Base-by-base conservation (phyloP, 2,329 filamentous ascomycete genomes). In the Blastomyces gilchristii region DNA sequence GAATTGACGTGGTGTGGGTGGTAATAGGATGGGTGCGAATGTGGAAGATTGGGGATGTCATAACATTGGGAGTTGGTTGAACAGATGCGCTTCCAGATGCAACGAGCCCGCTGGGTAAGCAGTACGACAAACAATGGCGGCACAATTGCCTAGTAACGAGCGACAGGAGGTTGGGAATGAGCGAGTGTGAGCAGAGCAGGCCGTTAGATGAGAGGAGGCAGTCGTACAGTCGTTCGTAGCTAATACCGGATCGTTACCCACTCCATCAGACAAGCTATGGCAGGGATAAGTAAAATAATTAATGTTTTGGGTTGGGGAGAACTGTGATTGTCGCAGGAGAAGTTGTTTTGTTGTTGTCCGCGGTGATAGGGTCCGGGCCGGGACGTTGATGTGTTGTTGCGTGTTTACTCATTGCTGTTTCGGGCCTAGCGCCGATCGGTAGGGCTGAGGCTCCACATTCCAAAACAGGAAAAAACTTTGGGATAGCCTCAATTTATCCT, bases 381-480 rank as follows among this genome's bases (percentile, higher is more conserved):
- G 71, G 71, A 66, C 66, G 65, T 70, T 49, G 60, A 31, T 58
- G 63, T 52, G 54, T 62, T 58, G 63, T 59, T 53, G 31, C 25
- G 25, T 70, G 74, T 76, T 77, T 76, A 76, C 74, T 66, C 71
- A 68, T 67, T 68, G 31, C 73, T 68, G 53, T 28, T 73, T 75
- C 61, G 45, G 74, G 75, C 63, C 69, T 76, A 76, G 75, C 65
- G 70, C 64, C 59, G 52, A 43, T 54, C 47, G 47, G n/a, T 61
- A 61, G 58, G 58, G 58, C 58, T 59, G 58, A 59, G 43, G 31
- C 39, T 31, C 39, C 39, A 28, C 39, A 22, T 54, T 28, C 34
- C 34, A 41, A 58, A 43, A 25, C 8, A 31, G 52, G n/a, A 12
- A 50, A 25, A 22, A 8, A 1, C 1, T 18, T 8, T 18, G 16